Evolutionary conservation across 352 stramenopile genomes (phyloP), one percentile per base, ranked within the genome.

Genomic region (Salisapilia sapeloensis): DNA sequence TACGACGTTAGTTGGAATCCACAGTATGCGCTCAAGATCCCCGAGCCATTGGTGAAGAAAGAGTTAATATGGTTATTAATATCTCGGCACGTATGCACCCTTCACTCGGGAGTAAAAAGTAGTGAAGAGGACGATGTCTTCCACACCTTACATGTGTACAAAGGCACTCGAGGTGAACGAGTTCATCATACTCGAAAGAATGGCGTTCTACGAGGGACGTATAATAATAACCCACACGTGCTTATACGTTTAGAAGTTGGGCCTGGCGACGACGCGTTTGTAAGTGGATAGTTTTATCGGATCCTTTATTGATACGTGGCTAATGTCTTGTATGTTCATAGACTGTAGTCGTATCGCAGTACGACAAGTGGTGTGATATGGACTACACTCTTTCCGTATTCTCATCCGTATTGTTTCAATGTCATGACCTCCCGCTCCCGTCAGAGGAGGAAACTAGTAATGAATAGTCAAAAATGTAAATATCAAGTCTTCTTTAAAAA

Each of bases 1-100:
- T 79, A 83, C 38, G 95, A 90, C 27, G 53, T 96, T 2, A 74
- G 66, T 4, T 92, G 94, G 39, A 96, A 96, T 44, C 91, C 91
- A 10, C 91, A 97, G 40, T 97, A 94, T 39, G 75, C 74, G 13
- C 48, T 97, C 6, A 71, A 57, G 11, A n/a, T 39, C 8, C 23
- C 26, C 18, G 32, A 37, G 8, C 40, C 40, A 1, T 29, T 36
- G 5, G 29, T 46, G 37, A 37, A 29, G 29, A 61, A 57, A 5
- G 75, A 59, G 3, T 79, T 66, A 0, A 53, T 96, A 14, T 97
- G 87, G 81, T 63, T 96, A 27, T 56, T 97, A 22, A 53, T 97
- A 4, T 93, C 82, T n/a, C 62, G 89, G 17, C 91, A 97, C 40
- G 83, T 96, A 9, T 85, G 74, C 22, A 60, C 45, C 1, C 74